Percentiles rank a stretch among this genome's conserved stretches.
Conservation (phyloP, 1,139 yeast species). For the Magnusiomyces tetraspermus region DNA sequence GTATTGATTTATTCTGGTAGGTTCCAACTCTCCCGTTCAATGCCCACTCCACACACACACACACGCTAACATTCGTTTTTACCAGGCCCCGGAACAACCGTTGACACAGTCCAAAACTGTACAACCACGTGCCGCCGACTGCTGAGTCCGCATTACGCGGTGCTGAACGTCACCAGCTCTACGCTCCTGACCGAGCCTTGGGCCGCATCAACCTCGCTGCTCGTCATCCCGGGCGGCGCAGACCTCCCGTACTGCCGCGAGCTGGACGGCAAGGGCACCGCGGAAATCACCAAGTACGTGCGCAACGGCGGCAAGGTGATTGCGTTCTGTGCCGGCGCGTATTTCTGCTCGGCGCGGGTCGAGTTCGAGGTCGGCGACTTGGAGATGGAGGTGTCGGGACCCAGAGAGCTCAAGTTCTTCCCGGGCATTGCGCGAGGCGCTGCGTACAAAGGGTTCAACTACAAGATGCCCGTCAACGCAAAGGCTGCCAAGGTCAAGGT, state of each 20-base stretch:
- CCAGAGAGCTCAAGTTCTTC: conserved; percentile 68
- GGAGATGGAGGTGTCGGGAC: conserved; percentile 69
- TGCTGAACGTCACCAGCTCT: conserved; percentile 55
- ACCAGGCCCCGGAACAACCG: conserved; percentile 72
- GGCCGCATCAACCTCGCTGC: conserved; percentile 64
- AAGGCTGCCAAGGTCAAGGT: conserved; percentile 45
- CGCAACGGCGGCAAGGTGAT: conserved; percentile 69
- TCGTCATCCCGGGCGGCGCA: conserved; percentile 95
- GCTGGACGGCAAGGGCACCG: conserved; percentile 62
- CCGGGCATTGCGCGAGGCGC: conserved; percentile 81
- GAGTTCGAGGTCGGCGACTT: conserved; percentile 77
- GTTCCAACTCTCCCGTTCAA: conserved; percentile 8
- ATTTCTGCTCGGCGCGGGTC: conserved; percentile 63
- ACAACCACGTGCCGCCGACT: conserved; percentile 62
- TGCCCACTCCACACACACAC: not conserved
- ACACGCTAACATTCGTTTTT: not conserved
- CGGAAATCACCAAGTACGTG: conserved; percentile 53
- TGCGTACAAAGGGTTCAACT: conserved; percentile 70
- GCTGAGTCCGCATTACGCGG: conserved; percentile 86
- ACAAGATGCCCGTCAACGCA: conserved; percentile 70
- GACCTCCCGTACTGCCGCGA: conserved; percentile 74
- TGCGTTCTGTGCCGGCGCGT: conserved; percentile 97
- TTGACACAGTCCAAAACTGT: conserved; percentile 78
- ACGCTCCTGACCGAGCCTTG: conserved; percentile 77
- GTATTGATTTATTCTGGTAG: conserved; percentile 62